A percentile compares a stretch with the other conserved stretches of the same genome.
Conservation (phyloP, 345 rosid species). For the Gossypium herbaceum region DNA sequence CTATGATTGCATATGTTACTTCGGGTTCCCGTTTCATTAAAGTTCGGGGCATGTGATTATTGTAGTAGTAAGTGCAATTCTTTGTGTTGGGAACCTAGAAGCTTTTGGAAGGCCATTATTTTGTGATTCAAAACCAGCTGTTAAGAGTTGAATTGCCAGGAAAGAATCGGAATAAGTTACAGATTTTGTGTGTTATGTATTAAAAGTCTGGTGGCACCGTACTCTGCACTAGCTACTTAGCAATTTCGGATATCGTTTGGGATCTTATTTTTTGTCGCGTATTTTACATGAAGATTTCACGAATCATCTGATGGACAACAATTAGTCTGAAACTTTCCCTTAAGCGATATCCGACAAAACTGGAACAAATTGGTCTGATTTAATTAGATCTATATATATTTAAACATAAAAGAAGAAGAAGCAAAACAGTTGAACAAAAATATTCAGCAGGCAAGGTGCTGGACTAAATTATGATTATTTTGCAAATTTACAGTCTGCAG, state of each 20-base stretch:
- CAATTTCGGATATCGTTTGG: background rate
- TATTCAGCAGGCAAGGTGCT: background rate
- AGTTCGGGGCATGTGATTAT: background rate
- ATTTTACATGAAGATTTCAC: background rate
- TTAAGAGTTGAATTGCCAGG: background rate
- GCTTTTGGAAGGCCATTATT: background rate
- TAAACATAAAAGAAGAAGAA: background rate
- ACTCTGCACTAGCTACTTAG: background rate
- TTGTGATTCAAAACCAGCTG: background rate
- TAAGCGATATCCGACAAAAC: too few species aligned
- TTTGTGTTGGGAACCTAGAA: background rate
- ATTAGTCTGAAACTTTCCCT: too few species aligned
- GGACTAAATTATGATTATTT: background rate
- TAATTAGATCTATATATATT: background rate
- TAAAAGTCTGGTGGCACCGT: background rate
- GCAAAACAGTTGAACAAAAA: background rate
- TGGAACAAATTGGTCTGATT: too few species aligned
- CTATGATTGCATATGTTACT: background rate
- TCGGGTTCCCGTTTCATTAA: background rate
- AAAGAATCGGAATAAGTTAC: background rate
- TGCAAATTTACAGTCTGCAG: conserved; percentile 1
- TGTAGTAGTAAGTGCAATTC: background rate
- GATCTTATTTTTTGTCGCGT: background rate
- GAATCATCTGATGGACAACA: background rate
- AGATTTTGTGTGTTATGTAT: background rate